A percentile compares a stretch with the other conserved stretches of the same genome.
Conservation (phyloP, 148 eudicot genomes). For the Vaccinium myrtillus region DNA sequence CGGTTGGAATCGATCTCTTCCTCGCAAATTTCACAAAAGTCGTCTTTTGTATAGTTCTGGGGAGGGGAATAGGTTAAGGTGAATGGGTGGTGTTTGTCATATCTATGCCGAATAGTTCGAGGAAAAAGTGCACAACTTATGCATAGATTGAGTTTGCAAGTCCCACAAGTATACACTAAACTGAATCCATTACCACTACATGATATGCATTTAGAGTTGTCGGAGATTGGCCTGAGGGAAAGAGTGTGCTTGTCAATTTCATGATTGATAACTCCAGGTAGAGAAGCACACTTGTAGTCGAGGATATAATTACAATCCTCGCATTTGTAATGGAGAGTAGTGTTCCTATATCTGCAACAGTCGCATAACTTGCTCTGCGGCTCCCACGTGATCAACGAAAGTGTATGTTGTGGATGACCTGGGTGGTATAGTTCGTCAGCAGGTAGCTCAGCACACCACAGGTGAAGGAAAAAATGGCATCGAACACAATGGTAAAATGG, state of each 20-base stretch:
- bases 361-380: rapidly evolving
- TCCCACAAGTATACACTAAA: background rate
- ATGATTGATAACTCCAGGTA: background rate
- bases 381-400: background rate
- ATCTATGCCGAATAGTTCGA: background rate
- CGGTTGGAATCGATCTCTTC: background rate
- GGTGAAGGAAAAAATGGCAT: background rate
- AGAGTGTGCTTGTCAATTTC: background rate
- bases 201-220: background rate
- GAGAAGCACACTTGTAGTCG: background rate
- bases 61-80: background rate
- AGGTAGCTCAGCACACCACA: background rate
- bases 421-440: background rate
- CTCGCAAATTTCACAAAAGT: background rate
- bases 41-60: background rate
- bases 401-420: background rate
- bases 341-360: rapidly evolving
- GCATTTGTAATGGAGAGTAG: background rate
- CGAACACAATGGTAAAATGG: background rate
- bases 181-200: background rate
- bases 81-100: background rate
- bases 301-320: background rate
- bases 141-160: background rate
- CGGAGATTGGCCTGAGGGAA: background rate
- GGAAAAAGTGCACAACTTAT: background rate